Evolutionary conservation across 345 rosid species (phyloP), one percentile per base, ranked within the genome.

Genomic region (Salix koriyanagi): DNA sequence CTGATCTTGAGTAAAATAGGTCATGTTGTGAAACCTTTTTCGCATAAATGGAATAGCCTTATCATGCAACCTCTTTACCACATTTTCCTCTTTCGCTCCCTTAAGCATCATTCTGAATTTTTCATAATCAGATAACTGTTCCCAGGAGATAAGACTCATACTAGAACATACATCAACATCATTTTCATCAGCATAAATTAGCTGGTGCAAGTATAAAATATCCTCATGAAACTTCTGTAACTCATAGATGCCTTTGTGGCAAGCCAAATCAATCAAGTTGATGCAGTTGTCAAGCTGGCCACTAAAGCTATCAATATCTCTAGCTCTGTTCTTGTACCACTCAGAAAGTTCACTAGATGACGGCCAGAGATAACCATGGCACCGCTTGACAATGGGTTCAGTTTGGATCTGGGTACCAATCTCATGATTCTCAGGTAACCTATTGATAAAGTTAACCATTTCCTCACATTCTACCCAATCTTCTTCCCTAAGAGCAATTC

Each of bases 381-480:
- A 83, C 83, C 70, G 84, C 88, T 84, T 89, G 79, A 91, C 82
- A 82, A 96, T 83, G 65, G 90, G 87, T 82, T 96, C 98, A 32
- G 99, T 93, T 85, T 87, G 87, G 77, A 90, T 82, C 79, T 82
- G 89, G 74, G 72, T 67, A 65, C 69, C 79, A 28, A 77, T 84
- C 79, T 88, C 89, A 70, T 79, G 78, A 77, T 82, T 87, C 80
- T 81, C 85, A 16, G 94, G 92, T 79, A 89, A 77, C 60, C 75
- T 87, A 39, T 79, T 87, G n/a, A 93, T 84, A 81, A 81, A 93
- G 58, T 54, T 79, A 32, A 87, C 86, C 97, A 88, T 91, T 84
- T 81, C 88, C 80, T 88, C 94, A 81, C 98, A 90, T 86, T 93
- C 99, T 86, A 96, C 92, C 99, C 99, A 93, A 86, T 96, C 99